Base-by-base conservation (phyloP, 441 rosid species). In the Caryocar brasiliense region DNA sequence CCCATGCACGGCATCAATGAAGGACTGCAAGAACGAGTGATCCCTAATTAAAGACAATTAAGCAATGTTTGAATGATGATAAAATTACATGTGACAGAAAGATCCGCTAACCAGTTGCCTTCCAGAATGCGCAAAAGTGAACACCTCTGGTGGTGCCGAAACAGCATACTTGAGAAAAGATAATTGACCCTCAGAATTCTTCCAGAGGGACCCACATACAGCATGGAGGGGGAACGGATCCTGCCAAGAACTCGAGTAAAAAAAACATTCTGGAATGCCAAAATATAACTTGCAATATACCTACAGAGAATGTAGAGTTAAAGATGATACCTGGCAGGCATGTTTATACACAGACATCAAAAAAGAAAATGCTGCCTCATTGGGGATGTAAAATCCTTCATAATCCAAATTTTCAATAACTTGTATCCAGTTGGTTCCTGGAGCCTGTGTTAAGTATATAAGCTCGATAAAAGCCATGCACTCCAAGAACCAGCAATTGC, bases 181-280 rank as follows among this genome's bases (percentile, higher is more conserved):
- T 65, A 88, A 40, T 52, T 93, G 99, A 40, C 97, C 99, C 54
- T 80, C 90, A 38, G 67, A 58, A 69, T 93, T 93, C 69, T 84
- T 84, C 99, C 99, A 93, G 23, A 79, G 61, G 35, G 81, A 76
- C 38, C 80, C 81, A 59, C 95, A 93, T 33, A 88, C 49, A 23
- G 85, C 82, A 71, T 77, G 82, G 55, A 93, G 83, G 44, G 99
- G 99, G 65, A 93, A 93, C 1, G 82, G 88, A 60, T 93, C 96
- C 99, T 93, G 74, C 66, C 71, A 39, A 54, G 59, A 54, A 46
- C 29, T 32, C 50, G 48, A 27, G 42, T 24, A 21, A 23, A 11
- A 29, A 5, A 10, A n/a, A 8, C 32, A 28, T 6, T 1, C 5
- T 30, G 26, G 32, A 38, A 51, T 8, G 17, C 18, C 15, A 11